phyloP scores from a whole-genome alignment of 192 early-diverging fungal genomes.

The Funneliformis mosseae region DNA sequence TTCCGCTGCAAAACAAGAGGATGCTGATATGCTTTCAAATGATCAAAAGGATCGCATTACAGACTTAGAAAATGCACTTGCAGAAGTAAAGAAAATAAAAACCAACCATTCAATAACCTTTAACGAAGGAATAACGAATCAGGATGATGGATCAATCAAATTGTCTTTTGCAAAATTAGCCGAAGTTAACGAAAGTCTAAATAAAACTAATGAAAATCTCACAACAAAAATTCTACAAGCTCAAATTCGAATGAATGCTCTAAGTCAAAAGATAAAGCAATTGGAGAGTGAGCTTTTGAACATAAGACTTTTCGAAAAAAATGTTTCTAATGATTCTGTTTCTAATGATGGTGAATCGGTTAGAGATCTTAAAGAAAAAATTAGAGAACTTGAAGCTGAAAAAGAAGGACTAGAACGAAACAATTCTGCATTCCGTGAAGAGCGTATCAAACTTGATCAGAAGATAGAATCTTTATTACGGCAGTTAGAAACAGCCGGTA shows the following conservation, averaged over 20 bases:
- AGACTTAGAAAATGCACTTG: constrained; percentile 37
- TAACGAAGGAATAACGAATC: background rate
- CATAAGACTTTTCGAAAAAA: background rate
- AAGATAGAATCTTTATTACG: constrained; percentile 19
- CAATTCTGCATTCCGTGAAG: background rate
- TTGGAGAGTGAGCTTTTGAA: constrained; percentile 16
- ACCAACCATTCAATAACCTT: background rate
- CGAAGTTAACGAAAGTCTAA: constrained; percentile 1
- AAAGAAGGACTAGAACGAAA: constrained; percentile 22
- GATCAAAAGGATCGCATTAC: constrained; percentile 42
- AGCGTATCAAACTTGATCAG: constrained; percentile 20
- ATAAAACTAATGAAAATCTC: constrained; percentile 24
- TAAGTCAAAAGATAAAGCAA: constrained; percentile 9
- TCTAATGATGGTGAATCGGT: background rate
- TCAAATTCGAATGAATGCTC: constrained; percentile 1
- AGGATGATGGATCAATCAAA: background rate
- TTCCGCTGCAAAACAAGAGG: constrained; percentile 37
- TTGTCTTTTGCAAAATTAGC: constrained; percentile 9
- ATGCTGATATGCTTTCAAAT: constrained; percentile 32
- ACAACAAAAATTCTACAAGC: background rate
- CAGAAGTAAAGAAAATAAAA: background rate
- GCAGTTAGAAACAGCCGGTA: background rate
- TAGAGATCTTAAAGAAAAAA: constrained; percentile 13
- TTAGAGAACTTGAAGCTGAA: constrained; percentile 22
- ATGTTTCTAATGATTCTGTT: background rate